Evolutionary conservation across 768 basidiomycete genomes (phyloP), one percentile per base, ranked within the genome.

Genomic region (Leccinellum albellum): DNA sequence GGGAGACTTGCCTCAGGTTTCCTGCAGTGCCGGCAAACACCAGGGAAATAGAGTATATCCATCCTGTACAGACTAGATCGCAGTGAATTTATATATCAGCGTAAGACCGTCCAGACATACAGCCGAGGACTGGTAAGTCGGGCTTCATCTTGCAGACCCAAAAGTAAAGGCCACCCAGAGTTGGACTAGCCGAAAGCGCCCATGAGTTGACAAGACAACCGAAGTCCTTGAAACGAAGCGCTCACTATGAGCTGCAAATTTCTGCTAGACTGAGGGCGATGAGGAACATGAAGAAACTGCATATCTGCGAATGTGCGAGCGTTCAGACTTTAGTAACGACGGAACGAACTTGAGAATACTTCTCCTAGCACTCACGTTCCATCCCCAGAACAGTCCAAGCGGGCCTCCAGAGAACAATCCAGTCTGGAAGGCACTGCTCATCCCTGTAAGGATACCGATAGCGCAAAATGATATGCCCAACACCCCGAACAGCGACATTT

Each of bases 61-160:
- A 82, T 15, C 82, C 82, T 17, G 82, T 83, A 57, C 75, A 76
- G 48, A 73, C 74, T 75, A 23, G 12, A 31, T 8, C 10, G 15
- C 21, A n/a, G n/a, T 61, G 14, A 61, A 48, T 24, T 7, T 6
- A 10, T 1, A 21, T 54, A 23, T 28, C 10, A 14, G 40, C 5
- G 32, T 31, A 21, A 32, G 50, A 42, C 46, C 7, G 21, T 37
- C 24, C 13, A 15, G 20, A 67, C 79, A 68, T 64, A 80, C 79
- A 84, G 20, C 82, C 83, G 5, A 84, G 73, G 17, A 82, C 69
- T 2, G 82, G 82, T 14, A 72, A 58, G 48, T 82, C 75, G 0
- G 82, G 80, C 61, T 82, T 82, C 80, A 84, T 80, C 63, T 77
- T 79, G 70, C 81, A 83, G 12, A 83, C 82, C 83, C 82, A 84